Percentiles rank a stretch among this genome's conserved stretches.
phyloP scores from a whole-genome alignment of 179 eudicot species.

The Amaranthus tricolor region DNA sequence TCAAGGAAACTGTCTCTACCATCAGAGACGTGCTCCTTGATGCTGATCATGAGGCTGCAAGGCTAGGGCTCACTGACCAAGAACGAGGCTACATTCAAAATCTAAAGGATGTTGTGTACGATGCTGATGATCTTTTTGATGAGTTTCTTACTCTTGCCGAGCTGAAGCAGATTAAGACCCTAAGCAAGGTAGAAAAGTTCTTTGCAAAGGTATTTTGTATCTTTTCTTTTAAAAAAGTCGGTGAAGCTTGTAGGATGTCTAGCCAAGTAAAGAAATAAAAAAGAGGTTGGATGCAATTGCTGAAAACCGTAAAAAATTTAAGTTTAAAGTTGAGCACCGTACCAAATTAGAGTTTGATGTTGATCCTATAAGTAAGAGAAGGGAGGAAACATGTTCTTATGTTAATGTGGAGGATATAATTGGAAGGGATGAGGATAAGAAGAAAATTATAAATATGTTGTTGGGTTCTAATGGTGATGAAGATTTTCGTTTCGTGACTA shows the following conservation, averaged over 20 bases:
- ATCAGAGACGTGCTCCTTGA: too few species aligned
- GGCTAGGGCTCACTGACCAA: not conserved
- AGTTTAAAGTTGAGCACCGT: not conserved
- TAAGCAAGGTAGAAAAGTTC: not conserved
- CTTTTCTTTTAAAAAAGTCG: not conserved
- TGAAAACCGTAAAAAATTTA: not conserved
- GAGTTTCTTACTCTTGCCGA: slow-evolving; percentile 5
- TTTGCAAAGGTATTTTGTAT: not conserved
- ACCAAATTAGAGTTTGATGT: too few species aligned
- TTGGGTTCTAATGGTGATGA: too few species aligned
- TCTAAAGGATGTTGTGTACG: not conserved
- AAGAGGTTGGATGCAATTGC: slow-evolving; percentile 15
- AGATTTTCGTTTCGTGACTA: too few species aligned
- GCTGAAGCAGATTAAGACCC: not conserved
- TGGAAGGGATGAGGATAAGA: too few species aligned
- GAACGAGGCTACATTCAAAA: too few species aligned
- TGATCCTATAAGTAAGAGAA: too few species aligned
- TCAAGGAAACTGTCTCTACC: too few species aligned
- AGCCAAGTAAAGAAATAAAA: slow-evolving; percentile 16
- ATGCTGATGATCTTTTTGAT: slow-evolving; percentile 25
- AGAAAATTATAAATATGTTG: too few species aligned
- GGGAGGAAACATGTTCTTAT: not conserved
- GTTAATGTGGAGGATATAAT: not conserved
- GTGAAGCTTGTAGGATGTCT: not conserved
- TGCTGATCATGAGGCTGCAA: not conserved